phyloP scores from a whole-genome alignment of 2,329 filamentous ascomycete species.

The Byssothecium circinans region DNA sequence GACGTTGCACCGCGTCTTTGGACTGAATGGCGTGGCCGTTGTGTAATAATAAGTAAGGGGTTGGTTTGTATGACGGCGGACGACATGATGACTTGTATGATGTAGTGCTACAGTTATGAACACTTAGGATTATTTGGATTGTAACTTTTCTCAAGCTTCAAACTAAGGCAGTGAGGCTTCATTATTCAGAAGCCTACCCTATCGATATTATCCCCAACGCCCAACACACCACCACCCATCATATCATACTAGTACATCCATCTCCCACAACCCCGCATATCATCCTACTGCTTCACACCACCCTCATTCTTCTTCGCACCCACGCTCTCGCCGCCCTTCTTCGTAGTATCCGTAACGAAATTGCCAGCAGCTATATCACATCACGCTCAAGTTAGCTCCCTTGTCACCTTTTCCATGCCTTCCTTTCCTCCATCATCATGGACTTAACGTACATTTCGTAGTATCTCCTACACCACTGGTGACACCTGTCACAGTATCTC shows the following conservation, averaged over 20 bases:
- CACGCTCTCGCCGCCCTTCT: constrained; percentile 25
- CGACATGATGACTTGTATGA: not conserved
- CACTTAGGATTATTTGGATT: no score
- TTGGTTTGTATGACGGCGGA: not conserved
- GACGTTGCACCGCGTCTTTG: not conserved
- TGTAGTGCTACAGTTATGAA: no score
- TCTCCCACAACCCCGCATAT: no score
- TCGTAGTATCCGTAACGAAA: constrained; percentile 32
- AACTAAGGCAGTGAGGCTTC: no score
- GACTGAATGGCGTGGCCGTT: not conserved
- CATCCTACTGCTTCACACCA: constrained; percentile 15
- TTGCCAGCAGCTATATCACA: constrained; percentile 28
- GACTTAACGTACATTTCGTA: constrained; percentile 30
- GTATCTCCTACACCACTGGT: constrained; percentile 40
- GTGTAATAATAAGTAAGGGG: not conserved
- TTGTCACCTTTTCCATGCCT: not conserved
- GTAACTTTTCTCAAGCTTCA: no score
- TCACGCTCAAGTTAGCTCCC: constrained; percentile 9
- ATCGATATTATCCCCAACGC: no score
- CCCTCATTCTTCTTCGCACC: constrained; percentile 25
- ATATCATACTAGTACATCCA: no score
- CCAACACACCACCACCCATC: no score
- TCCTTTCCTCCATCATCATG: not conserved
- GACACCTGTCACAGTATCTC: constrained; percentile 39
- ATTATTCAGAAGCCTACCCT: no score